Percentiles rank a stretch among this genome's conserved stretches.
Evolutionary conservation across 2,329 filamentous ascomycete genomes (phyloP).

Genomic region (Dothistroma pini): DNA sequence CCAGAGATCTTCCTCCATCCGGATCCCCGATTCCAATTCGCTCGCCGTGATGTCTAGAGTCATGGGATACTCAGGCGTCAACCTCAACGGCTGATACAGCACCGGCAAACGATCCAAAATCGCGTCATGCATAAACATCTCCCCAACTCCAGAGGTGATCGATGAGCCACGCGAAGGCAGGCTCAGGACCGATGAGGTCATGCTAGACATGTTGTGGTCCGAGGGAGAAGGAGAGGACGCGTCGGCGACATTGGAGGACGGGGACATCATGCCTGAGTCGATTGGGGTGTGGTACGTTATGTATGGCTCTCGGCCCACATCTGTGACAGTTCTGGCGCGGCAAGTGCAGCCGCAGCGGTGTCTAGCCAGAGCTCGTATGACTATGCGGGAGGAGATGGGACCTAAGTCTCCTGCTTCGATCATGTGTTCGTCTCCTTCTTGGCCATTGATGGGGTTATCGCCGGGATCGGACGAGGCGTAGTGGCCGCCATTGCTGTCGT

Average conservation of each 20-base stretch:
- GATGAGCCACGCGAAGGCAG: slow-evolving; percentile 6
- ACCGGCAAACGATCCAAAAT: background rate
- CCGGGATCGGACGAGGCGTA: background rate
- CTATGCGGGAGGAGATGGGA: background rate
- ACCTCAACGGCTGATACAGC: background rate
- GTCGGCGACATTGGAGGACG: slow-evolving; percentile 7
- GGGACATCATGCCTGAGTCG: background rate
- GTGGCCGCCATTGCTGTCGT: background rate
- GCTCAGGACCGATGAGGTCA: slow-evolving; percentile 7
- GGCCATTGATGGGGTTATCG: background rate
- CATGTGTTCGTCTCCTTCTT: slow-evolving; percentile 9
- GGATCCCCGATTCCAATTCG: background rate
- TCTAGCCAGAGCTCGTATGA: background rate
- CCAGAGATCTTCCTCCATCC: background rate
- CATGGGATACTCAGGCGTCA: slow-evolving; percentile 1
- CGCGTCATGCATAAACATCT: background rate
- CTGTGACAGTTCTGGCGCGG: background rate
- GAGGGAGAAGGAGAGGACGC: background rate
- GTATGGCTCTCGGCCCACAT: background rate
- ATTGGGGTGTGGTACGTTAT: background rate
- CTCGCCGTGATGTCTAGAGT: background rate
- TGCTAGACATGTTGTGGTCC: slow-evolving; percentile 4
- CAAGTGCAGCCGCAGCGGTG: slow-evolving; percentile 5
- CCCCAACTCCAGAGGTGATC: background rate
- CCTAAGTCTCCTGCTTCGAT: slow-evolving; percentile 14